These are phyloP conservation scores for Mesembryanthemum crystallinum DNA, from an alignment of 148 eudicot genomes.

Conservation along the genomic window DNA sequence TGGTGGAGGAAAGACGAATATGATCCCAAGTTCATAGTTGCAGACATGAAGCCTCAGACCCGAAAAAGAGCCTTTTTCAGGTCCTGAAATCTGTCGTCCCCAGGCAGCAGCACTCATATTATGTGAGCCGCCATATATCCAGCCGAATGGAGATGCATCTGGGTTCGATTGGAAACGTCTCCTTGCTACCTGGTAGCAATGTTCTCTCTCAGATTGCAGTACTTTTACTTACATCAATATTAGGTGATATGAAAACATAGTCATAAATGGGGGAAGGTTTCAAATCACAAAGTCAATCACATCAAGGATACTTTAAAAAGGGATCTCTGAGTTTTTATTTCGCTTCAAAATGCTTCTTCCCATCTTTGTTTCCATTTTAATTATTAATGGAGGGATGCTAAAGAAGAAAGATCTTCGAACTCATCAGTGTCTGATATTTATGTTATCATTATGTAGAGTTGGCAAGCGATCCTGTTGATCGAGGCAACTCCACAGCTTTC, in stretches of 20 bases:
- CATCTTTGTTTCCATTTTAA: too few species aligned
- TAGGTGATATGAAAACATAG: not conserved
- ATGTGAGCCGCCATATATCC: conserved; percentile 89
- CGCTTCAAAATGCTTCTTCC: too few species aligned
- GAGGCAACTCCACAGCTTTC: not conserved
- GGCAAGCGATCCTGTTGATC: not conserved
- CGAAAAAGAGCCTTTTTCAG: conserved; percentile 33
- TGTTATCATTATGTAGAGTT: too few species aligned
- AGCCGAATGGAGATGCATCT: conserved; percentile 62
- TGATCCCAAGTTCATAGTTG: conserved; percentile 82
- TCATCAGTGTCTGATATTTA: too few species aligned
- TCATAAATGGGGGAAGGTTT: not conserved
- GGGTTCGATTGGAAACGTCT: conserved; percentile 65
- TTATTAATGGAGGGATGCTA: too few species aligned
- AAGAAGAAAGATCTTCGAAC: too few species aligned
- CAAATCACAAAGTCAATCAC: too few species aligned
- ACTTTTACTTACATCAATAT: not conserved
- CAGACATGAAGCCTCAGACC: conserved; percentile 67
- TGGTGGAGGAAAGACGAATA: conserved; percentile 72
- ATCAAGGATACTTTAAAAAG: too few species aligned
- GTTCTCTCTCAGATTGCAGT: not conserved
- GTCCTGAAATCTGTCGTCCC: conserved; percentile 62
- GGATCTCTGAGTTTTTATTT: too few species aligned
- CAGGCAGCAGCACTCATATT: conserved; percentile 96
- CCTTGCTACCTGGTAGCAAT: conserved; percentile 63